Base-by-base conservation (phyloP, 176 grass and related monocot genomes). In the Aegilops longissima region DNA sequence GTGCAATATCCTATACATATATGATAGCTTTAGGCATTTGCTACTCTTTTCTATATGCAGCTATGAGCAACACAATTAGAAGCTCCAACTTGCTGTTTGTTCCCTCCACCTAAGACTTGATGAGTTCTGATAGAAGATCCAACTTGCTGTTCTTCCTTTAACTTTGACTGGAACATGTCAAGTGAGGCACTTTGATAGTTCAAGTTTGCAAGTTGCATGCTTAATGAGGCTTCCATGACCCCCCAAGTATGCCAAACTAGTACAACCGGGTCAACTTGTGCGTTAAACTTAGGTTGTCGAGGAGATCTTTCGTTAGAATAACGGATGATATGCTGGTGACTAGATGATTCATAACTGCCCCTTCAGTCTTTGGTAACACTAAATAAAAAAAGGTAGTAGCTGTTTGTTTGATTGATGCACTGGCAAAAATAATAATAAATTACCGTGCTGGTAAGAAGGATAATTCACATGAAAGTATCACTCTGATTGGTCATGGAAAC, bases 11-110 rank as follows among this genome's bases (percentile, higher is more conserved):
- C 73, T 83, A 86, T 40, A 54, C 38, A 78, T 70, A 75, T 59
- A 61, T 61, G 16, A 76, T 51, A 47, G 18, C 86, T 89, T 86
- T 68, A 66, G 78, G 67, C 42, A 86, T 81, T 84, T 65, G 70
- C 70, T 89, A 33, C 89, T 69, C 81, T 92, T 92, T 92, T 90
- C 87, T 77, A 90, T 75, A 87, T 77, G 80, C 52, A 89, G 80
- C 13, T 11, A 71, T 68, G 18, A 70, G 44, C 39, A 92, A 59
- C 80, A 84, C 33, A 89, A 87, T 36, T 87, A 89, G 84, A 87
- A 81, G 80, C 36, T n/a, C 84, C 80, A 84, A 84, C 76, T 83
- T 89, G 87, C 24, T 78, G 24, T 31, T 89, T 89, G 73, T 70
- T 70, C 71, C 30, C 24, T 89, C 64, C 78, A 69, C 80, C 75